Base-by-base conservation (phyloP, 257 asterid genomes). In the Rehmannia glutinosa region DNA sequence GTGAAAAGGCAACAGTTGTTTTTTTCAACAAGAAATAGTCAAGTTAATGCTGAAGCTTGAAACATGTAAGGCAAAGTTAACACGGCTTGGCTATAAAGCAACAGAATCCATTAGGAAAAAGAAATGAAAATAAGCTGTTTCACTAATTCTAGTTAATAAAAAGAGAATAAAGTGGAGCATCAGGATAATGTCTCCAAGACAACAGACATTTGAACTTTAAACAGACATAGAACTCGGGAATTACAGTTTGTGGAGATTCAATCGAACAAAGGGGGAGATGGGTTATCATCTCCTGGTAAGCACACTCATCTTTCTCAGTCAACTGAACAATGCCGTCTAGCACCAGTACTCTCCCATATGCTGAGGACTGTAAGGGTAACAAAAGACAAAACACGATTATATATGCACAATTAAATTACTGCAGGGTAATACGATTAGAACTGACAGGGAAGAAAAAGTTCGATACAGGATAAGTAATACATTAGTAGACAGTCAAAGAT, bases 231-330 rank as follows among this genome's bases (percentile, higher is more conserved):
- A 17, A 39, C 56, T 49, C 47, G 66, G 64, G 53, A 47, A 41
- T 82, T 88, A 94, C 99, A 55, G 81, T 88, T 78, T 80, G 72
- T 3, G 99, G 99, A 43, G 90, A 77, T 79, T 83, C 72, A 72
- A 94, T 84, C 43, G 99, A 94, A 75, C 99, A 94, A 46, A 94
- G 97, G 38, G 99, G 99, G 54, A 94, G 91, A 71, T 94, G 97
- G 16, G 96, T 73, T 63, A 94, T 91, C 99, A 91, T 94, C 84
- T 94, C 99, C 90, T 94, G 99, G 77, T 94, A 94, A 67, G 95
- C 96, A 70, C 95, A 94, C 73, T 94, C 99, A 76, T 94, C 99
- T 84, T 84, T 91, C 90, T 94, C 97, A 7, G 99, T 94, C 87
- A 94, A 75, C 84, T 94, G 99, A 78, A 94, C 85, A 76, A 94